Conservation (phyloP, 345 rosid genomes). For the Bruguiera parviflora region DNA sequence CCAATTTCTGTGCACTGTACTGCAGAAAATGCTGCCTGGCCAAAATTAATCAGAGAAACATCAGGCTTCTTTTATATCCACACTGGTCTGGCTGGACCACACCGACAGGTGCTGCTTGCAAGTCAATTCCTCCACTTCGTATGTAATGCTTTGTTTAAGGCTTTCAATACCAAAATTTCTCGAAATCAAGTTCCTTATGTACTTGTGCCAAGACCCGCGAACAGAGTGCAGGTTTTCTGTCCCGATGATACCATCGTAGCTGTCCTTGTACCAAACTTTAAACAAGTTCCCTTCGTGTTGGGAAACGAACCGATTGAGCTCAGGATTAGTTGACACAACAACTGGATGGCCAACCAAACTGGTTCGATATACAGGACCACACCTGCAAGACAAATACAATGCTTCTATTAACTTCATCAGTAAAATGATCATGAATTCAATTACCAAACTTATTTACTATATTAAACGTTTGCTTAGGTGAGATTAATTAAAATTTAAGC, state of each 20-base stretch:
- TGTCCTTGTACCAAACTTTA: conserved; percentile 32
- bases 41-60: too few relatives aligned
- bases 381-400: conserved; percentile 15
- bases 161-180: conserved; percentile 34
- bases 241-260: conserved; percentile 34
- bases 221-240: conserved; percentile 18
- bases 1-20: too few relatives aligned
- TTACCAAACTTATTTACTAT: too few relatives aligned
- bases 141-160: conserved; percentile 20
- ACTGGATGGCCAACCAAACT: conserved; percentile 33
- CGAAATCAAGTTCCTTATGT: conserved; percentile 28
- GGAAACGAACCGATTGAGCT: conserved; percentile 36
- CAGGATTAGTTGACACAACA: conserved; percentile 39
- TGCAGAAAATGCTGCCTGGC: too few relatives aligned
- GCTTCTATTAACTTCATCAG: too few relatives aligned
- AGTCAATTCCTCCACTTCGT: conserved; percentile 20
- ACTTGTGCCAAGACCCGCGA: conserved; percentile 36
- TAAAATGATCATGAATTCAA: too few relatives aligned
- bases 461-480: too few relatives aligned
- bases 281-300: conserved; percentile 41
- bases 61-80: conserved; percentile 31
- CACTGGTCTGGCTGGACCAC: conserved; percentile 22
- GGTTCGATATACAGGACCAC: conserved; percentile 42
- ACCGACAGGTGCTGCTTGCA: conserved; percentile 18
- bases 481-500: too few relatives aligned